Base-by-base conservation (phyloP, 2,329 filamentous ascomycete species). In the Mycosphaerella sp. region DNA sequence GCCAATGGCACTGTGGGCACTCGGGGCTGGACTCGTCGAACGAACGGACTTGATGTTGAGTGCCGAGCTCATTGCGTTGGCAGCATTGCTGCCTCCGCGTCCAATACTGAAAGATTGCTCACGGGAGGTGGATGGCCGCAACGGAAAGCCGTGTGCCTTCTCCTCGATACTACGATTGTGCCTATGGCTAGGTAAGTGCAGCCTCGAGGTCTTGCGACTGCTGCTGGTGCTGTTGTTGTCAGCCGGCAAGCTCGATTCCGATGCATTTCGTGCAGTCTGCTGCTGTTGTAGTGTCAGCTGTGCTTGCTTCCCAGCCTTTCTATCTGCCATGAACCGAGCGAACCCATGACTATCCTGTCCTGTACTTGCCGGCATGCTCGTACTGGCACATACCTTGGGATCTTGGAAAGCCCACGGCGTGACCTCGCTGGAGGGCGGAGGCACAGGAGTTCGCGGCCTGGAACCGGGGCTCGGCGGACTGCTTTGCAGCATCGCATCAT, bases 341-440 rank as follows among this genome's bases (percentile, higher is more conserved):
- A 23, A 46, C 26, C 17, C 26, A 17, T 34, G 26, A 11, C 32
- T 26, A 17, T 47, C 45, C 4, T 4, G 14, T 39, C n/a, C 12
- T 10, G n/a, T 17, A 48, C 26, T 10, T 39, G 17, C 5, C 26
- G 3, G 34, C 34, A 38, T 8, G 10, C 12, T 36, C 45, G 14
- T 29, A 29, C 26, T 29, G 26, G 26, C 26, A 64, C 62, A 53
- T 63, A 68, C 67, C 60, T 65, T 59, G 26, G 60, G 47, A 60
- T 70, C 66, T 72, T 97, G 93, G 69, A 93, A 97, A 58, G 95
- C 80, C 79, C 95, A 98, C n/a, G 93, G 93, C 39, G 95, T 93
- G 54, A 98, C 90, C 72, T 97, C 92, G 66, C 89, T 93, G 41
- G 64, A 67, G n/a, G 68, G 67, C 34, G 59, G 62, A 5, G 63